Base-by-base conservation (phyloP, 2,329 filamentous ascomycete genomes). In the Colletotrichum incanum region DNA sequence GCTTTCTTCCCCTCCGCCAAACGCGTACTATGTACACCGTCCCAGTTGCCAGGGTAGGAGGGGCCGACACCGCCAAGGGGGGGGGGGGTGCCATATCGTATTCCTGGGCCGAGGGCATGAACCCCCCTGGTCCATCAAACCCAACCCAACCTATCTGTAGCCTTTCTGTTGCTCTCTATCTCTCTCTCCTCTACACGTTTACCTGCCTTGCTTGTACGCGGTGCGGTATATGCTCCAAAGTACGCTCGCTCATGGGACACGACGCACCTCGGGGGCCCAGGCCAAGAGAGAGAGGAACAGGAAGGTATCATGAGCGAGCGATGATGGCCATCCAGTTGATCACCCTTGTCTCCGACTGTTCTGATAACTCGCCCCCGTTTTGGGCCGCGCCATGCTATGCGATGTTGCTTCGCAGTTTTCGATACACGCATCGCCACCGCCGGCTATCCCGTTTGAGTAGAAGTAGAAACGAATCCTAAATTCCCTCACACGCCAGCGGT, bases 41-140 rank as follows among this genome's bases (percentile, higher is more conserved):
- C 26, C 65, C 65, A 55, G 62, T 63, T 39, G 39, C 58, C 58
- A 49, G 65, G 58, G 58, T 60, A 62, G 49, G 28, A 58, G 58
- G 28, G 28, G 4, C 28, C 28, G 4, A 6, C 28, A 6, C 28
- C 28, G 28, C 28, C 28, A 31, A n/a, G n/a, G n/a, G n/a, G 12
- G 34, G 28, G 52, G 11, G 52, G 52, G 52, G 52, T 67, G 43
- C 41, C 43, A 67, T 55, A 67, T 67, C 45, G 43, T 52, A 60
- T 60, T 45, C 60, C 56, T 50, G 34, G 26, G 60, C 52, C 64
- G 55, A 67, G 45, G 56, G 43, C 34, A 60, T 67, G 64, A 60
- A 60, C 43, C 64, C 64, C 64, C 55, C 34, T 11, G 34, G 34
- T 8, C 34, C 34, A 11, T 37, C 34, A 41, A n/a, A 6, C 9